Evolutionary conservation across 1,139 yeast species (phyloP), one percentile per base, ranked within the genome.

Genomic region (Diutina pseudorugosa): DNA sequence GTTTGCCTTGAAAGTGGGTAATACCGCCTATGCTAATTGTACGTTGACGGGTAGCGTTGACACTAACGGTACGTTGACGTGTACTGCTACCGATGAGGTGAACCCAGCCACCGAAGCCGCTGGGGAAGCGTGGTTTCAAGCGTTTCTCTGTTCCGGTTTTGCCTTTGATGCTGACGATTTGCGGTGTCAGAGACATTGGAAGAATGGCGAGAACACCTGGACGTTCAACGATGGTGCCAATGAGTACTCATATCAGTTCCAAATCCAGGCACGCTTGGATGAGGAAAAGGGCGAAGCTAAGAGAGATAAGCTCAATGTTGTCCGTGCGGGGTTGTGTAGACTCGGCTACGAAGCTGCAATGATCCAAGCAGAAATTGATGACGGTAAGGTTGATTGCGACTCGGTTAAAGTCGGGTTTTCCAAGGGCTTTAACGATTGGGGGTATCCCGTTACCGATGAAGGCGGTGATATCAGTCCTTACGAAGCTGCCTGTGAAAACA

Each of bases 31-130:
- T 12, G 45, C 45, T 14, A 19, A 18, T 14, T 41, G 45, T 63
- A 47, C 50, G 0, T 56, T 63, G 36, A 52, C 33, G 36, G 52
- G 59, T 14, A 72, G 72, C 25, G 68, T 63, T 36, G 40, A 60
- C n/a, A 47, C 64, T 27, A 61, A 62, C 16, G 65, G 71, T 4
- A 51, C 58, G 45, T 52, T 69, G 11, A 54, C 55, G 2, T 69
- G 73, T 66, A 60, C 61, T 1, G 67, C 61, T 3, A 43, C 62
- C 2, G 40, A 43, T 23, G 49, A 51, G 2, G 59, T 67, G 8
- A 50, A 44, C 0, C 3, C n/a, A 4, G 14, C n/a, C 23, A 20
- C 21, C 12, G 45, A 18, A 12, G 23, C 6, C 6, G 8, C 8
- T 11, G 45, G 45, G 4, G n/a, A 18, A 9, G 45, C 25, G n/a